Evolutionary conservation across 164 flowering plant species (phyloP).

Genomic region (Nymphaea thermarum): DNA sequence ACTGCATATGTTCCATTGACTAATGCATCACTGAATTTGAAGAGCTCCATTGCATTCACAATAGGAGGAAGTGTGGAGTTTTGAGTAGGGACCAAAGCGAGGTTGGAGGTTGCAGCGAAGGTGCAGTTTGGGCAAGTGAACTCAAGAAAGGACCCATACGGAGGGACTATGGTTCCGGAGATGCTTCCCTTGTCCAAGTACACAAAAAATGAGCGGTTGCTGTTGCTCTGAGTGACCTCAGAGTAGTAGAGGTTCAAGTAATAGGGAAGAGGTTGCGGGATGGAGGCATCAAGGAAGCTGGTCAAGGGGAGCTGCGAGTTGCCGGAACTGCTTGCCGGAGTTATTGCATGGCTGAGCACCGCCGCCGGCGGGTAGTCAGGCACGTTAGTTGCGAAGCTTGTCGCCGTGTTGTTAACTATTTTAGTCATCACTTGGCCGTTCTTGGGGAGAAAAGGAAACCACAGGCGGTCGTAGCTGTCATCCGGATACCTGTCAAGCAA

Average conservation of each 20-base stretch:
- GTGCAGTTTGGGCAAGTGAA: not conserved
- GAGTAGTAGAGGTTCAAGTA: conserved; percentile 10
- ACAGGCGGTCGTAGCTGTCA: conserved; percentile 36
- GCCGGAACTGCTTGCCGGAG: conserved; percentile 3
- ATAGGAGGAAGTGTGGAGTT: conserved; percentile 36
- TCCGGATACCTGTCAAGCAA: conserved; percentile 16
- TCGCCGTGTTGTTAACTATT: not conserved
- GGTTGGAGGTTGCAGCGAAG: not conserved
- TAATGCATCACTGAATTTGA: not conserved
- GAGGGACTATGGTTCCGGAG: not conserved
- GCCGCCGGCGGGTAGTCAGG: conserved; percentile 23
- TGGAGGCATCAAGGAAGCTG: not conserved
- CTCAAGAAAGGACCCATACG: not conserved
- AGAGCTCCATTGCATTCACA: conserved; percentile 38
- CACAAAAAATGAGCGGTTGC: not conserved
- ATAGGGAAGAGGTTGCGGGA: not conserved
- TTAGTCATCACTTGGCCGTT: not conserved
- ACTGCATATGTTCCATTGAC: conserved; percentile 16
- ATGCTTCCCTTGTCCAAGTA: not conserved
- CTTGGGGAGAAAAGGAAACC: conserved; percentile 14
- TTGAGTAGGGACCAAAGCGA: conserved; percentile 14
- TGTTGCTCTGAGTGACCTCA: conserved; percentile 5
- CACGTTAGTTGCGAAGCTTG: conserved; percentile 3
- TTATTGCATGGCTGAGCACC: conserved; percentile 14
- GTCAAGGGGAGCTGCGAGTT: not conserved